Base-by-base conservation (phyloP, 768 basidiomycete species). In the Lactarius sp. region DNA sequence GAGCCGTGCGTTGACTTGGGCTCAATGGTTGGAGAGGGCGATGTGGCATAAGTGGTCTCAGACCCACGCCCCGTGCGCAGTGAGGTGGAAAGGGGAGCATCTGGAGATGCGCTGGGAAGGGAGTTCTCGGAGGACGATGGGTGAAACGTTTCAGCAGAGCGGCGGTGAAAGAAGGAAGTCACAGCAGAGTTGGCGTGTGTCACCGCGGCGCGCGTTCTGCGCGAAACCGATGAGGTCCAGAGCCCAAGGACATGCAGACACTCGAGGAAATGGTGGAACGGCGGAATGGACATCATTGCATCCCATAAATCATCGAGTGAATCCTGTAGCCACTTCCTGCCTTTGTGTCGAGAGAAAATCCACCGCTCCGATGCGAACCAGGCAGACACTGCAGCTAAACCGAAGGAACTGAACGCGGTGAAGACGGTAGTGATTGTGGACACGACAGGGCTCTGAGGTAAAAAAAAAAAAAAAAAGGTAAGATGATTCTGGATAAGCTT, bases 281-380 rank as follows among this genome's bases (percentile, higher is more conserved):
- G 61, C 6, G 60, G 53, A 41, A 69, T 52, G 13, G 57, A 57
- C 39, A 49, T 55, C 10, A 70, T 33, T 4, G 42, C 71, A 20
- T 76, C 76, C 44, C 73, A 76, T 41, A 75, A 68, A 60, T 86
- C 85, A 39, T 73, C 73, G 33, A 78, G 69, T 4, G 83, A 81
- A 67, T 88, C 87, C 53, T 80, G 79, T 10, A 89, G 81, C 86
- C 86, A 88, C 71, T 87, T 86, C 64, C 80, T 77, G 4, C 88
- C 88, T 44, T 81, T 77, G 70, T 88, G 84, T 10, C 80, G 78
- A 27, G 77, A 73, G 73, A 83, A 89, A 14, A 83, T 79, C 79
- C 81, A 86, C 10, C 84, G 81, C 70, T 90, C 88, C 4, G 83
- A 85, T 13, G 84, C 83, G 70, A 89, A 87, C 88, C 88, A 90